Evolutionary conservation across 164 flowering plant species (phyloP).

Genomic region (Platanus orientalis): DNA sequence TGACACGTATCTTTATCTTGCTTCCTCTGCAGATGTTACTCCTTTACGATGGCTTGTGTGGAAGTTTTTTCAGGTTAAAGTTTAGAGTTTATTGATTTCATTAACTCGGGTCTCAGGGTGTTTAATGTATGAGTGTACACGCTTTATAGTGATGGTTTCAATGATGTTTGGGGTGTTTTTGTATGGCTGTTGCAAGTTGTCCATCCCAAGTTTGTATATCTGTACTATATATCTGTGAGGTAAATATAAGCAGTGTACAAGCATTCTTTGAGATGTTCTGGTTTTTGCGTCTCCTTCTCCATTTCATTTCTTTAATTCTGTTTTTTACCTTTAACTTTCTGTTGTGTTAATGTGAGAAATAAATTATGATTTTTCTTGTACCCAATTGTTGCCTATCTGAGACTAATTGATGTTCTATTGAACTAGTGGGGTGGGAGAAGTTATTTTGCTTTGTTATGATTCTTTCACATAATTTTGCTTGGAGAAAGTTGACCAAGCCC

Average conservation of each 20-base stretch:
- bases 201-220: slow-evolving; percentile 18
- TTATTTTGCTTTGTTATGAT: background rate
- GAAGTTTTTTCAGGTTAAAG: slow-evolving; percentile 16
- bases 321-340: slow-evolving; percentile 1
- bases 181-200: slow-evolving; percentile 10
- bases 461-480: background rate
- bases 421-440: background rate
- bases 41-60: slow-evolving; percentile 11
- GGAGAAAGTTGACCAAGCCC: background rate
- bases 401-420: background rate
- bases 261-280: slow-evolving; percentile 7
- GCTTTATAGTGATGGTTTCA: slow-evolving; percentile 13
- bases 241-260: slow-evolving; percentile 12
- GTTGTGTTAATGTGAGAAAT: background rate
- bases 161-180: slow-evolving; percentile 11
- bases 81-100: slow-evolving; percentile 15
- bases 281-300: background rate
- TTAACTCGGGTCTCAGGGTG: slow-evolving; percentile 11
- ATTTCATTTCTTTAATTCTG: background rate
- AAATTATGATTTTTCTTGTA: background rate
- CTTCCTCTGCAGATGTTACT: slow-evolving; percentile 19
- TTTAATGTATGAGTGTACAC: slow-evolving; percentile 17
- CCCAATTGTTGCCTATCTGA: background rate
- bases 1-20: background rate
- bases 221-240: slow-evolving; percentile 10